Percentiles rank a stretch among this genome's conserved stretches.
phyloP scores from a whole-genome alignment of 208 protist genomes.

The Jaenimonas drosophilae region DNA sequence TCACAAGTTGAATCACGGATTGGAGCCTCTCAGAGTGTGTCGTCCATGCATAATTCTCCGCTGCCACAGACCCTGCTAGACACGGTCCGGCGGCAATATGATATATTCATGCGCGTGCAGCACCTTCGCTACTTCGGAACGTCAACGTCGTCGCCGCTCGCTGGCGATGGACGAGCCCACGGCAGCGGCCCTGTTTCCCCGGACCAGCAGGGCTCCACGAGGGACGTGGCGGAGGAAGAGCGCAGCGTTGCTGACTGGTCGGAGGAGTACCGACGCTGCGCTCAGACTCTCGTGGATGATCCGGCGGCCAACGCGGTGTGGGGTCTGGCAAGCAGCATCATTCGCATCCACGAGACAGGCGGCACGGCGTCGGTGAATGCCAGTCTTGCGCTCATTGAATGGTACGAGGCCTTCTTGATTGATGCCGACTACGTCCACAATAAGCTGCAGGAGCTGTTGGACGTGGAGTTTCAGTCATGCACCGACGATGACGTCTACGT shows the following conservation, averaged over 20 bases:
- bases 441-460: slow-evolving; percentile 14
- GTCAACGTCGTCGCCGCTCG: no score
- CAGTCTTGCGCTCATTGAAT: slow-evolving; percentile 32
- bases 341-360: slow-evolving; percentile 27
- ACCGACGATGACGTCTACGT: slow-evolving; percentile 16
- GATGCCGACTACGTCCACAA: slow-evolving; percentile 14
- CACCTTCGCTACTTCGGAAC: no score
- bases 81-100: no score
- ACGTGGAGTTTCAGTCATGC: slow-evolving; percentile 1
- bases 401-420: slow-evolving; percentile 35
- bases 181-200: slow-evolving; percentile 13
- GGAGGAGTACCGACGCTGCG: slow-evolving; percentile 13
- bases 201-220: slow-evolving; percentile 5
- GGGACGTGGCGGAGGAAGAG: slow-evolving; percentile 15
- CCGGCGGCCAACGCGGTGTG: slow-evolving; percentile 26
- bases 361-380: slow-evolving; percentile 24
- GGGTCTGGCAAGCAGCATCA: slow-evolving; percentile 26
- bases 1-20: no score
- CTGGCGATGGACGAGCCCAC: no score
- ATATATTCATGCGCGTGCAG: no score
- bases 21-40: no score
- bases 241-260: slow-evolving; percentile 18
- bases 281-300: slow-evolving; percentile 9
- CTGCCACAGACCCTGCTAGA: no score
- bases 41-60: no score